Base-by-base conservation (phyloP, 257 asterid species). In the Primulina eburnea region DNA sequence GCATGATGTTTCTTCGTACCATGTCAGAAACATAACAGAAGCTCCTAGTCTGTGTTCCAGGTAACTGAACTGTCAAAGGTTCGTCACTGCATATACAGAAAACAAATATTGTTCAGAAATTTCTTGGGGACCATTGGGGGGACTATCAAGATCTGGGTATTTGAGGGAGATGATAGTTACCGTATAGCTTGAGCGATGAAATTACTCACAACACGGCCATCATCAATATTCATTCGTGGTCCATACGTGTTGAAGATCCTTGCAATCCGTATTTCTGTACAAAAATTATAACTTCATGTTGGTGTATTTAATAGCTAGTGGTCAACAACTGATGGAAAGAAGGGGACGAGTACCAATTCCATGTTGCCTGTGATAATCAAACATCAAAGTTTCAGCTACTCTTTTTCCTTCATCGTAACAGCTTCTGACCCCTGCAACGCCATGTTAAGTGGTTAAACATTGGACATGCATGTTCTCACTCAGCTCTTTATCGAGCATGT, bases 191-290 rank as follows among this genome's bases (percentile, higher is more conserved):
- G 98, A 78, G 98, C 98, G 67, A 92, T 68, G 87, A 92, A 92
- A 80, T 92, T 92, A 85, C 98, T 90, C 74, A 92, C 98, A 11
- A 92, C 98, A n/a, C 98, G 92, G 28, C 97, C 98, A 72, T 92
- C 98, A 71, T 92, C 98, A 58, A 92, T 92, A 74, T 92, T 92
- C 98, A 92, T 92, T 29, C 98, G 94, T 50, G 98, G 98, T 12
- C 98, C 98, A 59, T 92, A 92, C 11, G 98, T 92, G 81, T 92
- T 92, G 89, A 92, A 92, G 80, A 92, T 88, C 79, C 97, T 80
- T 52, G 98, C 98, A 81, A 92, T 87, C 24, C 98, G 72, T 70
- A 92, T 92, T 83, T 92, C 98, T 92, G 71, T n/a, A 9, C 37
- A 9, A 62, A 4, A 50, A 5, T 16, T 50, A 17, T 14, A 17